Evolutionary conservation across 371 early-diverging fungal species (phyloP).

Genomic region (Choanephora cucurbitarum): DNA sequence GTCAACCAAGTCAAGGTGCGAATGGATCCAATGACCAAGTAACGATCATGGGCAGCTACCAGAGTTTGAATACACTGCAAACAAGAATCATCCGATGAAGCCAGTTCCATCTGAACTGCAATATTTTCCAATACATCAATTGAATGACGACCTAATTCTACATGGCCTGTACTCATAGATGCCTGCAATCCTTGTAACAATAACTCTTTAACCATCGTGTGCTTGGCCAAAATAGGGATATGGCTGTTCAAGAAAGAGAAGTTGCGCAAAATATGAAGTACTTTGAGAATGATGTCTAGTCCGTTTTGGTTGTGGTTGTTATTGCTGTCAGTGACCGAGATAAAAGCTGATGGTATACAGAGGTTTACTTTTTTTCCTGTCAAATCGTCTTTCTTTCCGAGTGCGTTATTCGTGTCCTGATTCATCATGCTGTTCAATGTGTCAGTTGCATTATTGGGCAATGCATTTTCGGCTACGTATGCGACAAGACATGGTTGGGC

Average conservation of each 20-base stretch:
- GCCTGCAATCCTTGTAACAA: constrained; percentile 58
- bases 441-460: constrained; percentile 16
- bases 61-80: constrained; percentile 40
- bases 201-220: constrained; percentile 48
- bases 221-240: constrained; percentile 47
- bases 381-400: neutral
- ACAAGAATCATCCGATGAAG: constrained; percentile 36
- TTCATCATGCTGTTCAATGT: constrained; percentile 17
- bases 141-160: constrained; percentile 61
- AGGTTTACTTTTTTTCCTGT: too few relatives aligned
- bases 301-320: too few relatives aligned
- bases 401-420: neutral
- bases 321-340: too few relatives aligned
- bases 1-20: constrained; percentile 64
- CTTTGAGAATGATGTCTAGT: constrained; percentile 67
- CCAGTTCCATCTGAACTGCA: constrained; percentile 45
- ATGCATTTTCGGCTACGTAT: constrained; percentile 14
- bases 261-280: constrained; percentile 75
- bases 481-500: constrained; percentile 21
- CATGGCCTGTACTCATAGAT: constrained; percentile 49
- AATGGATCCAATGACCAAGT: constrained; percentile 63
- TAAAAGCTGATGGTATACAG: too few relatives aligned
- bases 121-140: constrained; percentile 75
- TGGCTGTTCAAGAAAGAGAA: constrained; percentile 68
- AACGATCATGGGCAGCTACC: constrained; percentile 60